Evolutionary conservation across 2,329 filamentous ascomycete genomes (phyloP).

Genomic region (Colletotrichum cereale): DNA sequence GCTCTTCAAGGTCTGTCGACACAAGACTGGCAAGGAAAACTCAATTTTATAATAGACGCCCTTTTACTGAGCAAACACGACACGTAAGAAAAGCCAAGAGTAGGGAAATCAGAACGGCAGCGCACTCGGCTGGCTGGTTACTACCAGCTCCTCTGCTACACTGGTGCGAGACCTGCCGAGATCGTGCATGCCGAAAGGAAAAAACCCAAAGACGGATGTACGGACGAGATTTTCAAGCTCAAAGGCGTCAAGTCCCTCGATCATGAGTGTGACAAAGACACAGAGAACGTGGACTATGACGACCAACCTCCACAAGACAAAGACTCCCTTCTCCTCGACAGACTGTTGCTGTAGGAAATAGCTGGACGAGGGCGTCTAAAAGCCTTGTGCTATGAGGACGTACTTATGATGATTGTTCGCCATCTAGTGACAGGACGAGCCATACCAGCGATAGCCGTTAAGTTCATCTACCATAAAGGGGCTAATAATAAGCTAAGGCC

Average conservation of each 20-base stretch:
- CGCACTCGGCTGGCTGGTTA: slow-evolving; percentile 43
- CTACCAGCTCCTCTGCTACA: slow-evolving; percentile 48
- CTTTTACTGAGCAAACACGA: not conserved
- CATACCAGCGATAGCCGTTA: slow-evolving; percentile 46
- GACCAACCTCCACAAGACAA: slow-evolving; percentile 39
- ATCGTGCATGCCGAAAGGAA: slow-evolving; percentile 47
- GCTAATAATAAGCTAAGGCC: slow-evolving; percentile 47
- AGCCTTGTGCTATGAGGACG: slow-evolving; percentile 49
- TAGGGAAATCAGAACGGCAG: slow-evolving; percentile 40
- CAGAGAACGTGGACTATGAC: slow-evolving; percentile 20
- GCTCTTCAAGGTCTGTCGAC: slow-evolving; percentile 56
- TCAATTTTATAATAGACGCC: not conserved
- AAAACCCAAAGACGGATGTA: slow-evolving; percentile 45
- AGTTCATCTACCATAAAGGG: slow-evolving; percentile 49
- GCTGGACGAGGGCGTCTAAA: slow-evolving; percentile 43
- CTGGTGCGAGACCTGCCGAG: slow-evolving; percentile 46
- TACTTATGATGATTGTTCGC: slow-evolving; percentile 47
- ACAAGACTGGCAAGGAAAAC: slow-evolving; percentile 18
- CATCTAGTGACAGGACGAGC: slow-evolving; percentile 43
- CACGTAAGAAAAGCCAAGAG: not conserved
- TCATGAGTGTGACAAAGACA: slow-evolving; percentile 17
- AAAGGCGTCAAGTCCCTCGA: slow-evolving; percentile 41
- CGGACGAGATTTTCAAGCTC: slow-evolving; percentile 44
- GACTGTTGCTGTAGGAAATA: slow-evolving; percentile 44
- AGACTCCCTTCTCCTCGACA: slow-evolving; percentile 42